Base-by-base conservation (phyloP, 2,329 filamentous ascomycete genomes). In the Ceratocystis alfenasii region DNA sequence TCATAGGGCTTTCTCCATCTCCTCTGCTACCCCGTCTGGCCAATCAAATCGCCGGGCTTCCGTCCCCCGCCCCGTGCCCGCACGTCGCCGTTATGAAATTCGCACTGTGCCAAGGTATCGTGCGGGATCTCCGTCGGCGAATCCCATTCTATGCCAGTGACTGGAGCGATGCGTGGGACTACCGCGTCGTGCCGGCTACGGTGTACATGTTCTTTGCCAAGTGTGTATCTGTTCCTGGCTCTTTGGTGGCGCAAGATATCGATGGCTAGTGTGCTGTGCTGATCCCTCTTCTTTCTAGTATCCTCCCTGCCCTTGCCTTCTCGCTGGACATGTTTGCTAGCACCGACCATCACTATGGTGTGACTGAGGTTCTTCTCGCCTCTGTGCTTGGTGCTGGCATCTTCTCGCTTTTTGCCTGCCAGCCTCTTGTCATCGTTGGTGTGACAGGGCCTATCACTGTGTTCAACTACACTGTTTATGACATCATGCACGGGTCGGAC, bases 191-290 rank as follows among this genome's bases (percentile, higher is more conserved):
- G 48, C 90, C 90, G 1, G 89, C 89, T 17, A 95, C 90, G 8
- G 78, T 95, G 36, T 95, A 95, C 76, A 95, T 95, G 89, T 95
- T 94, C 78, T 95, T 95, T 81, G 90, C 90, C 69, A 95, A 95
- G 89, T 93, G 79, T 70, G 22, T 62, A 25, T 41, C 59, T 33
- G 30, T 7, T 33, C 30, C 30, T 33, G 30, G 5, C 30, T 0
- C 30, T 4, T 53, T 57, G 30, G 25, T 28, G 68, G 17, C 12
- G n/a, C 17, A 17, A 20, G 17, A 17, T 20, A 17, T 48, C 12
- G 7, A 20, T 48, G 45, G 1, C 7, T 48, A 3, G 20, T 50
- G 46, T 6, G 20, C 15, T 50, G 46, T n/a, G 20, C 46, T n/a
- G 17, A 22, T 15, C 17, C 10, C 50, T 22, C n/a, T 22, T 17